A percentile compares a stretch with the other conserved stretches of the same genome.
phyloP scores from a whole-genome alignment of 164 flowering plant genomes.

The Echeveria elegans region DNA sequence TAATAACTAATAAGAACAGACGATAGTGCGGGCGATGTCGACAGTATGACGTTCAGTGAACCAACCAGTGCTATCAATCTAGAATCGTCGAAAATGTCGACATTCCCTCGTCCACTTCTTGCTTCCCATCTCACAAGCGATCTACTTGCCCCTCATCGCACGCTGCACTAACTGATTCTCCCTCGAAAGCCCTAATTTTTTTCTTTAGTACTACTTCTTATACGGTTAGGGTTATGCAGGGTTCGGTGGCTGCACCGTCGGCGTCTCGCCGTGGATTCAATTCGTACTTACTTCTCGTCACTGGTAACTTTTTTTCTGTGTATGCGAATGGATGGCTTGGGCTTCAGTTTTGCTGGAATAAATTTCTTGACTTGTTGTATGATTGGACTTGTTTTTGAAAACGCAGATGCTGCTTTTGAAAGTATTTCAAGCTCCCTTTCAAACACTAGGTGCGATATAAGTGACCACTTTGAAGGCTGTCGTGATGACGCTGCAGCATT shows the following conservation, averaged over 20 bases:
- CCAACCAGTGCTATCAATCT: too few species aligned
- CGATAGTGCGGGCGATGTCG: too few species aligned
- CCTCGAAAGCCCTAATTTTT: not conserved
- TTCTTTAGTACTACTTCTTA: not conserved
- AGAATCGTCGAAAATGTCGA: not conserved
- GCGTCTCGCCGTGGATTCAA: not conserved
- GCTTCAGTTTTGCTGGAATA: too few species aligned
- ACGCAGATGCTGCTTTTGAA: conserved; percentile 1
- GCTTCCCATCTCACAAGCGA: not conserved
- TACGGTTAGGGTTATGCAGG: not conserved
- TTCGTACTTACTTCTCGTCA: not conserved
- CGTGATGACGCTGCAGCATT: conserved; percentile 12
- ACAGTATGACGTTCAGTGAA: not conserved
- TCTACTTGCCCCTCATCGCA: too few species aligned
- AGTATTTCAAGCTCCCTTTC: not conserved
- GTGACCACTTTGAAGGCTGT: not conserved
- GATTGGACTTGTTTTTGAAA: not conserved
- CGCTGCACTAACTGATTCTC: not conserved
- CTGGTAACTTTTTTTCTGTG: not conserved
- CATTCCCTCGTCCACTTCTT: not conserved
- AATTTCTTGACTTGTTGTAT: not conserved
- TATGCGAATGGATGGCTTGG: too few species aligned
- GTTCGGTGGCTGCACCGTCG: not conserved
- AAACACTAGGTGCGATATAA: not conserved
- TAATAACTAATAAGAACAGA: too few species aligned